These are phyloP conservation scores for Dictyostelium firmibasis DNA, from an alignment of 78 protist species.

Conservation along the genomic window DNA sequence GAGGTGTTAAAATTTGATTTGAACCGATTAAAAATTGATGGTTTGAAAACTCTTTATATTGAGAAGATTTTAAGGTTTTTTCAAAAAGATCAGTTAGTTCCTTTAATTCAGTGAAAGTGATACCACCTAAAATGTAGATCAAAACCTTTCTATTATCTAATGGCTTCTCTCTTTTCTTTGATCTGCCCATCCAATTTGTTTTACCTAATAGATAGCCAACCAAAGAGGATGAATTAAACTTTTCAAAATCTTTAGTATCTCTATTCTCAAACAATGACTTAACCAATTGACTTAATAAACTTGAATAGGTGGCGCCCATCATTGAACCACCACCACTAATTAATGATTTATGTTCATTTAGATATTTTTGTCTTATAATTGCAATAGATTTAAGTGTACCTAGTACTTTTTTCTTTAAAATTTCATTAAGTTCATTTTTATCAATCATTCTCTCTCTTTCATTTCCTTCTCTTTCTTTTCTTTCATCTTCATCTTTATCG, in stretches of 20 bases:
- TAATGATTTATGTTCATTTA: not conserved
- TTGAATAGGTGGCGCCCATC: conserved; percentile 29
- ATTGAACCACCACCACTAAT: conserved; percentile 25
- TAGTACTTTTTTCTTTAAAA: not conserved
- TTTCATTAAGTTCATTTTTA: not conserved
- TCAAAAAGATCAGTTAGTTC: conserved; percentile 27
- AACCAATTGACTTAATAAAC: not conserved
- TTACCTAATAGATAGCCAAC: conserved; percentile 41
- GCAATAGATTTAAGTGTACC: not conserved
- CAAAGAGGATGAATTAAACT: conserved; percentile 41
- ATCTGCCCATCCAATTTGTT: conserved; percentile 21
- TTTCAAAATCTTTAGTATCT: conserved; percentile 32
- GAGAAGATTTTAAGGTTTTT: not conserved
- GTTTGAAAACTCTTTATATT: not conserved
- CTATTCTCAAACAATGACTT: conserved; percentile 1
- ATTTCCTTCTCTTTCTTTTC: not conserved
- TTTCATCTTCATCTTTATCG: not conserved
- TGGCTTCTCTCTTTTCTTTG: not conserved
- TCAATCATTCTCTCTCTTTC: not conserved
- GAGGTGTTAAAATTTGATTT: conserved; percentile 21
- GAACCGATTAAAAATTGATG: conserved; percentile 63
- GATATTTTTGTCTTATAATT: not conserved
- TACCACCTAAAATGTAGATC: conserved; percentile 52
- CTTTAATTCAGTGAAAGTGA: conserved; percentile 45
- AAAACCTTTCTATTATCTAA: conserved; percentile 53